Evolutionary conservation across 495 filamentous ascomycete species (phyloP).

Genomic region (Immersiella caudata): DNA sequence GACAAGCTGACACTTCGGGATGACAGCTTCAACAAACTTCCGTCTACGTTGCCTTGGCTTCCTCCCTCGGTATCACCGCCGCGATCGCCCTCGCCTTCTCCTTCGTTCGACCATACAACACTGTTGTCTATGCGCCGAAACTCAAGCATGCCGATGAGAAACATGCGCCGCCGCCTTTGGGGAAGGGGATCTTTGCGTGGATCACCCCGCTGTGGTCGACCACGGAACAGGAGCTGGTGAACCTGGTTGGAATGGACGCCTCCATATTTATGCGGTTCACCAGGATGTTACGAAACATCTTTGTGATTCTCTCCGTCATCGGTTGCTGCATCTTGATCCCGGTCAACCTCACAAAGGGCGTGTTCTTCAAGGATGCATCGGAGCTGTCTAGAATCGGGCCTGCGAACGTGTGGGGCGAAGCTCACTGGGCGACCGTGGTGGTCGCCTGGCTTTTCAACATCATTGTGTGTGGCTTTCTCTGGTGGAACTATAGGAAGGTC

Average conservation of each 20-base stretch:
- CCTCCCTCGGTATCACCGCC: constrained; percentile 73
- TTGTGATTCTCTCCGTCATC: constrained; percentile 70
- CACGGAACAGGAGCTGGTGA: constrained; percentile 73
- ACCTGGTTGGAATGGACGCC: constrained; percentile 85
- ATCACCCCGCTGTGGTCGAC: constrained; percentile 72
- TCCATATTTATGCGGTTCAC: constrained; percentile 86
- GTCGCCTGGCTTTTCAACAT: constrained; percentile 78
- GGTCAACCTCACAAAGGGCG: constrained; percentile 65
- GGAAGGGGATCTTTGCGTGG: constrained; percentile 86
- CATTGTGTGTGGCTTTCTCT: constrained; percentile 78
- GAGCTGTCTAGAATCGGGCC: constrained; percentile 58
- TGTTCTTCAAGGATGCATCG: constrained; percentile 52
- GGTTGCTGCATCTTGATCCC: constrained; percentile 83
- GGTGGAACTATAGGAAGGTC: constrained; percentile 84
- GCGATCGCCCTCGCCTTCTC: constrained; percentile 80
- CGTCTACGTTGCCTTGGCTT: constrained; percentile 77
- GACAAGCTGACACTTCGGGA: neutral
- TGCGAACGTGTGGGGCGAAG: constrained; percentile 55
- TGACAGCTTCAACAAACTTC: constrained; percentile 46
- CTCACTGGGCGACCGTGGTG: constrained; percentile 80
- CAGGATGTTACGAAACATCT: constrained; percentile 90
- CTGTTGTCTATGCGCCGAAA: constrained; percentile 90
- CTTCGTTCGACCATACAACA: constrained; percentile 85
- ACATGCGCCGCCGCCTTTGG: constrained; percentile 89
- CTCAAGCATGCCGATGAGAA: constrained; percentile 89